phyloP scores from a whole-genome alignment of 176 grass and related monocot species.

The Oryza nivara region DNA sequence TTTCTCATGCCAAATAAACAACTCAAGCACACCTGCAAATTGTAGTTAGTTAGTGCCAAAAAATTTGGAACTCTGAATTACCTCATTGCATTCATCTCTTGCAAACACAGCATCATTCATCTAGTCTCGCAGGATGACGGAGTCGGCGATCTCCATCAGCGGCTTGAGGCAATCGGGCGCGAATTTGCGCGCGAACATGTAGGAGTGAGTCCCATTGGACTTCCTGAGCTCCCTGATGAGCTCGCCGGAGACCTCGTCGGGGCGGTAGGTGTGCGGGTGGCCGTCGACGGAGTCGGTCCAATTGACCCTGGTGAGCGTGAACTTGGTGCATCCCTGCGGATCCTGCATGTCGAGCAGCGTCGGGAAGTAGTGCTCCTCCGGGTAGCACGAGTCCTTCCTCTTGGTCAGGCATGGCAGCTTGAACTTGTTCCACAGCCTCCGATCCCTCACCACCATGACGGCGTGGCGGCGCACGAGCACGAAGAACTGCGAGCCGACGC shows the following conservation, averaged over 20 bases:
- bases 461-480: slow-evolving; percentile 71
- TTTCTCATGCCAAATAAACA: slow-evolving; percentile 9
- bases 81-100: slow-evolving; percentile 41
- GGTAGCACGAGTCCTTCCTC: slow-evolving; percentile 71
- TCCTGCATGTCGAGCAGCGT: slow-evolving; percentile 95
- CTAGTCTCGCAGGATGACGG: slow-evolving; percentile 82
- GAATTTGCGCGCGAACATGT: slow-evolving; percentile 94
- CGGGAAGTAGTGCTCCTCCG: slow-evolving; percentile 98
- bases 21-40: slow-evolving; percentile 14
- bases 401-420: slow-evolving; percentile 71
- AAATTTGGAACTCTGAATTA: not conserved
- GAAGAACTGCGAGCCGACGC: slow-evolving; percentile 94
- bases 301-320: slow-evolving; percentile 88
- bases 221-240: slow-evolving; percentile 76
- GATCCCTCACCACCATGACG: slow-evolving; percentile 77
- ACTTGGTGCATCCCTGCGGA: slow-evolving; percentile 67
- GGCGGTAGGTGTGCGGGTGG: slow-evolving; percentile 79
- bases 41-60: not conserved
- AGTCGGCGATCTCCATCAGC: slow-evolving; percentile 68
- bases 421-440: slow-evolving; percentile 96
- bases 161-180: slow-evolving; percentile 56
- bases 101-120: not conserved
- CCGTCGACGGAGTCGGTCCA: slow-evolving; percentile 73
- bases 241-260: slow-evolving; percentile 61
- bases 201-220: slow-evolving; percentile 75